Percentiles rank a stretch among this genome's conserved stretches.
phyloP scores from a whole-genome alignment of 306 rosid species.

The barrel medic (Medicago truncatula) region MtrunA17r5.0-ANR NC_053042.1:27822001-27822500 shows the following conservation, averaged over 20 bases:
- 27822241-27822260: slow-evolving; percentile 70
- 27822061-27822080: slow-evolving; percentile 66
- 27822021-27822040: slow-evolving; percentile 7
- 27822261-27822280: slow-evolving; percentile 79
- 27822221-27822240: too few species aligned
- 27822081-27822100: slow-evolving; percentile 69
- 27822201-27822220: too few species aligned
- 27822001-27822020: background rate
- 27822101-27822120: slow-evolving; percentile 82
- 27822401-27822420: too few species aligned
- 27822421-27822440: too few species aligned
- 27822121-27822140: slow-evolving; percentile 51
- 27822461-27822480: too few species aligned
- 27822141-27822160: background rate
- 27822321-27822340: slow-evolving; percentile 76
- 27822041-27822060: slow-evolving; percentile 52
- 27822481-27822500: slow-evolving; percentile 67
- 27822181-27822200: background rate
- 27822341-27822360: slow-evolving; percentile 61
- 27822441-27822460: too few species aligned
- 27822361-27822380: slow-evolving; percentile 46
- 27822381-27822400: background rate
- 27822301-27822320: slow-evolving; percentile 73
- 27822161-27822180: background rate
- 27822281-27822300: slow-evolving; percentile 67